Base-by-base conservation (phyloP, 2,329 filamentous ascomycete genomes). In the Hypoxylon sp. region DNA sequence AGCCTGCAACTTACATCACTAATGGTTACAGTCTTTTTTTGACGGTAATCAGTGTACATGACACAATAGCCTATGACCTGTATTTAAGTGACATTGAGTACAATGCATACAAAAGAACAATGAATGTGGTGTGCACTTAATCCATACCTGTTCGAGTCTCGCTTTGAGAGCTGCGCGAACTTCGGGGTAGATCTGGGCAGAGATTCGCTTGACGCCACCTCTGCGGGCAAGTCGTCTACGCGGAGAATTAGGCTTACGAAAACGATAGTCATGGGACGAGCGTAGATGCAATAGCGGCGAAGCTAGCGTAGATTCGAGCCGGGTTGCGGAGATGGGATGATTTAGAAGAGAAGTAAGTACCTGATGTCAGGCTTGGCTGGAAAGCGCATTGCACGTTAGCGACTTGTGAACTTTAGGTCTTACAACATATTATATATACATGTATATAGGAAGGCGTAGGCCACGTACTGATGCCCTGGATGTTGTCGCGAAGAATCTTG, bases 191-290 rank as follows among this genome's bases (percentile, higher is more conserved):
- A 94, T 90, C 0, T 50, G 71, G 0, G 77, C 85, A 0, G 89
- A 90, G 7, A 95, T 93, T 0, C 92, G 84, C 77, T 94, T 94
- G 0, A 95, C 90, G 0, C 92, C 92, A 1, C 92, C 92, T 6
- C 92, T 89, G 5, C 92, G 88, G 1, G 92, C 92, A 0, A 95
- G 80, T 44, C 92, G 90, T 72, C 91, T 90, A 64, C 42, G 50
- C 37, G 11, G 44, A 61, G 33, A 27, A 20, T 73, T 51, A 69
- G 63, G 48, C 25, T 33, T 61, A 54, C 42, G 6, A n/a, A 42
- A 20, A 31, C 49, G 6, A 59, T 66, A 46, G 64, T 11, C 50
- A 64, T 49, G n/a, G 55, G 40, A 30, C 30, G 57, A 27, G 3
- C 14, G 30, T 13, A 30, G n/a, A 33, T 55, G 27, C 37, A 51